phyloP scores from a whole-genome alignment of 345 rosid genomes.

The Arabis alpina region DNA sequence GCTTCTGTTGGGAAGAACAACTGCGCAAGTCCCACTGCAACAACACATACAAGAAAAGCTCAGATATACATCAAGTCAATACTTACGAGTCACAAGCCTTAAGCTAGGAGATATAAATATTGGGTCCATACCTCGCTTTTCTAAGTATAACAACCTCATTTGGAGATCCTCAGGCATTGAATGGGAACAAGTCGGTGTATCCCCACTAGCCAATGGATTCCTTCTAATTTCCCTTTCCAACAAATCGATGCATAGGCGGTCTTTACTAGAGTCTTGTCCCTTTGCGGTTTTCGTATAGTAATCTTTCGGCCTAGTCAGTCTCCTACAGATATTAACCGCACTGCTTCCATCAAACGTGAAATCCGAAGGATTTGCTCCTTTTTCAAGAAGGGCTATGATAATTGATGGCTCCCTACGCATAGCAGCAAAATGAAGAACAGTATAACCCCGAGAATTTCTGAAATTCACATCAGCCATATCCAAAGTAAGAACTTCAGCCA shows the following conservation, averaged over 20 bases:
- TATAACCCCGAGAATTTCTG: slow-evolving; percentile 72
- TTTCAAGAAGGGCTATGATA: slow-evolving; percentile 63
- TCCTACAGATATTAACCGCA: slow-evolving; percentile 80
- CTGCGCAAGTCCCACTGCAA: slow-evolving; percentile 87
- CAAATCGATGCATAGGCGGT: slow-evolving; percentile 77
- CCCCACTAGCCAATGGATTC: slow-evolving; percentile 63
- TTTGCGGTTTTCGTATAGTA: slow-evolving; percentile 69
- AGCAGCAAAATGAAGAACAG: slow-evolving; percentile 90
- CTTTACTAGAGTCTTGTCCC: slow-evolving; percentile 81
- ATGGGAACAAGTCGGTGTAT: slow-evolving; percentile 54
- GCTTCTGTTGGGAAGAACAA: slow-evolving; percentile 90
- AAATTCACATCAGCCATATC: slow-evolving; percentile 74
- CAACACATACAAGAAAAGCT: slow-evolving; percentile 13
- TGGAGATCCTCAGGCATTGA: slow-evolving; percentile 75
- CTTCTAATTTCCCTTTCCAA: slow-evolving; percentile 85
- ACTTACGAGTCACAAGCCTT: slow-evolving; percentile 2
- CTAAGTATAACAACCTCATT: slow-evolving; percentile 86
- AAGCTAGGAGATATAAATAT: neutral
- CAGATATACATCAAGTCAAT: no score
- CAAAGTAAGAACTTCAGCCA: slow-evolving; percentile 73
- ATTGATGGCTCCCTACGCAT: slow-evolving; percentile 83
- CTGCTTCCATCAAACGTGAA: slow-evolving; percentile 76
- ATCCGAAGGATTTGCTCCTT: slow-evolving; percentile 78
- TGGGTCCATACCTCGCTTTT: slow-evolving; percentile 75
- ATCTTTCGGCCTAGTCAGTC: slow-evolving; percentile 89